Evolutionary conservation across 768 basidiomycete species (phyloP), one percentile per base, ranked within the genome.

Genomic region (Pleurotus djamor): DNA sequence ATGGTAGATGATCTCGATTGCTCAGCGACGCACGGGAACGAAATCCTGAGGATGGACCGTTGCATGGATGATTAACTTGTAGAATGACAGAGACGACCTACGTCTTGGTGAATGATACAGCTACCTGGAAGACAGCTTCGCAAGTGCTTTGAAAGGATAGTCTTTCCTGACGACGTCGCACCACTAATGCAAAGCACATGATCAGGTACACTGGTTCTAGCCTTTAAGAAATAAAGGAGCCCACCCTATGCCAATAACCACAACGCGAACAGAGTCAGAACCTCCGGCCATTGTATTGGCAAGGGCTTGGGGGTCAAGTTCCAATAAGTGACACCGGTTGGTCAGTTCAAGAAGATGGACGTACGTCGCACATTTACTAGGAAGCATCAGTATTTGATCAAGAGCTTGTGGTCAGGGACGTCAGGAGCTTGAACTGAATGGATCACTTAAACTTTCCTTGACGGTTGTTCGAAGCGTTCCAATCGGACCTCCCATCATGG

Each of bases 221-320:
- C n/a, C n/a, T 37, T 35, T n/a, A 36, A 8, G 33, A 35, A 10
- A 7, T 36, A n/a, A n/a, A n/a, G n/a, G n/a, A 38, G 32, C 51
- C 14, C 34, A 52, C 51, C 51, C 51, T 52, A 52, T 35, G 32
- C 51, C 51, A 16, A 52, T 52, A n/a, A 38, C 32, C 10, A 52
- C 34, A 13, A 52, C 51, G 10, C 51, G 33, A n/a, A n/a, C n/a
- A n/a, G n/a, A n/a, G n/a, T n/a, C n/a, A n/a, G n/a, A n/a, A n/a
- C n/a, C n/a, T n/a, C n/a, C n/a, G n/a, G n/a, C n/a, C n/a, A n/a
- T n/a, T n/a, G n/a, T n/a, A n/a, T n/a, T n/a, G n/a, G n/a, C n/a
- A n/a, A n/a, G n/a, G n/a, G n/a, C n/a, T n/a, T n/a, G n/a, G n/a
- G n/a, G n/a, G n/a, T n/a, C n/a, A n/a, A n/a, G n/a, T n/a, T n/a